These are phyloP conservation scores for Phaeosphaeriaceae sp. DNA, from an alignment of 2,329 filamentous ascomycete genomes.

Conservation along the genomic window DNA sequence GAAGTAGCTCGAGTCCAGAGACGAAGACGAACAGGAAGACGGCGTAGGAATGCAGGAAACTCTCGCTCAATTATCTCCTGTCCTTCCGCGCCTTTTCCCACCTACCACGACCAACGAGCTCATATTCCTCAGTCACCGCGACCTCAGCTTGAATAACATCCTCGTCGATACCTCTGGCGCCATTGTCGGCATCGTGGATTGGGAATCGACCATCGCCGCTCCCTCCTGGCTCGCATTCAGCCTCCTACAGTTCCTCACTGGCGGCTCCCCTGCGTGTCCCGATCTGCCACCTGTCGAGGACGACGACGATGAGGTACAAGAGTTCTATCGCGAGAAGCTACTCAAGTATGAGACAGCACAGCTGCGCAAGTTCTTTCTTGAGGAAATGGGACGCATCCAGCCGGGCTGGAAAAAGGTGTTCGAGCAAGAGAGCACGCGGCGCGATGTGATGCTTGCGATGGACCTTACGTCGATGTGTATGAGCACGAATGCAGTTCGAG, in stretches of 20 bases:
- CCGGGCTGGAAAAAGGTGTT: background rate
- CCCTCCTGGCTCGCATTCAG: background rate
- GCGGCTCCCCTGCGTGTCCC: background rate
- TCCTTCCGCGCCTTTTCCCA: background rate
- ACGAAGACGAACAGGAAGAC: background rate
- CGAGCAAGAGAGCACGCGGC: background rate
- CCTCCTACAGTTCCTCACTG: background rate
- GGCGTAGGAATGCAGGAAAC: background rate
- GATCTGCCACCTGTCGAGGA: background rate
- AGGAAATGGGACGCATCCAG: constrained; percentile 2
- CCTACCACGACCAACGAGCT: background rate
- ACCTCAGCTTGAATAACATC: background rate
- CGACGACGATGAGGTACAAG: background rate
- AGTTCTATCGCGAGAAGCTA: background rate
- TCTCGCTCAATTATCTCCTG: background rate
- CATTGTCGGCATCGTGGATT: constrained; percentile 2
- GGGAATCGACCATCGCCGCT: background rate
- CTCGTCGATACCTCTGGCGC: background rate
- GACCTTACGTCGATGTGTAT: background rate
- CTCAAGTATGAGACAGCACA: background rate
- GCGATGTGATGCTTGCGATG: constrained; percentile 3
- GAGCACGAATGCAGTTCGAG: background rate
- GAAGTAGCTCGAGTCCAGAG: background rate
- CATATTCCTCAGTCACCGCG: background rate
- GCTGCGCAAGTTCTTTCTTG: background rate